Base-by-base conservation (phyloP, 2,329 filamentous ascomycete genomes). In the Colletotrichum salicis region DNA sequence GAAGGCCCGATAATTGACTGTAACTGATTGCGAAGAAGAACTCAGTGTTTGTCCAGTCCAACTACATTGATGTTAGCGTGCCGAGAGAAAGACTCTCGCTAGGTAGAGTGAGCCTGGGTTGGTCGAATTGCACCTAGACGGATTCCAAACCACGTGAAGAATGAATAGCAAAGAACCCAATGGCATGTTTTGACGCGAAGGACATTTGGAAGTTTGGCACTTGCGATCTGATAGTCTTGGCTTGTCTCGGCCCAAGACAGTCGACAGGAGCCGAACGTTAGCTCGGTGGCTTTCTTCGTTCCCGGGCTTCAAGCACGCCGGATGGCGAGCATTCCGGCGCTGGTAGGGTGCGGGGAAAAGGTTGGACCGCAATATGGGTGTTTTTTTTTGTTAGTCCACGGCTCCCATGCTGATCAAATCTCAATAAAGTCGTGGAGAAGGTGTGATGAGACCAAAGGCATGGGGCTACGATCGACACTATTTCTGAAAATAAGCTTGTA, bases 241-340 rank as follows among this genome's bases (percentile, higher is more conserved):
- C 15, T 29, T 57, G 48, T 62, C 48, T 67, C 59, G 56, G 63
- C 37, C 37, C 62, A 19, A 55, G 45, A 33, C 56, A 45, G 19
- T 31, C 31, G 51, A 29, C 12, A 33, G 63, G 45, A 56, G 22
- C 56, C 56, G 55, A 67, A 19, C n/a, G 24, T 57, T 70, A 70
- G 48, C 37, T 41, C 29, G 35, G 29, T 57, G 67, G 51, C 29
- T 61, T 41, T 60, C 35, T 19, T 33, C 57, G 48, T 67, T 62
- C 64, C 68, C 51, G 51, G 7, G 24, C 29, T 37, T 13, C 37
- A 31, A 60, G 37, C 57, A 51, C 51, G 52, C 48, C 57, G 57
- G 64, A 57, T 37, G 51, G 37, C 31, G 12, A 52, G 29, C 64
- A 71, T 67, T 62, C 68, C 24, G 51, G 51, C 37, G 13, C 27